These are phyloP conservation scores for Cladosporium cucumerinum DNA, from an alignment of 2,329 filamentous ascomycete species.

Conservation along the genomic window DNA sequence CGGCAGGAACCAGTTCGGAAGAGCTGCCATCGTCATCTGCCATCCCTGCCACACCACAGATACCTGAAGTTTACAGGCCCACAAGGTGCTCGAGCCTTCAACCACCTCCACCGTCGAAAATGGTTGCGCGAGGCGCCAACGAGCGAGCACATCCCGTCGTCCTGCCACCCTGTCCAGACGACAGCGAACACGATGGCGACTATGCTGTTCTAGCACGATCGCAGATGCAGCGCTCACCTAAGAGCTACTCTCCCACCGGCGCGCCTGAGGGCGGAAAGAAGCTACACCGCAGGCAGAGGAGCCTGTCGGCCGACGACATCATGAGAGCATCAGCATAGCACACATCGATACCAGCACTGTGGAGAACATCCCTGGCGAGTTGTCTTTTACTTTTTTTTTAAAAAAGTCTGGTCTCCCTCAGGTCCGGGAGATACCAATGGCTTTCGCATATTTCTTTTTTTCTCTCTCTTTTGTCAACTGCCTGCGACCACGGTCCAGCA, in stretches of 20 bases:
- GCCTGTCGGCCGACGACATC: conserved; percentile 14
- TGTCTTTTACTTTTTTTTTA: neutral
- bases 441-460: neutral
- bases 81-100: conserved; percentile 19
- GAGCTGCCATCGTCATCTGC: neutral
- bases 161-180: conserved; percentile 32
- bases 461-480: neutral
- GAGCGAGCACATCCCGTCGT: conserved; percentile 32
- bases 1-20: neutral
- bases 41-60: conserved; percentile 12
- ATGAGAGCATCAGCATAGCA: neutral
- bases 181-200: conserved; percentile 7
- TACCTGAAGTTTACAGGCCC: conserved; percentile 16
- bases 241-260: conserved; percentile 13
- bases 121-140: conserved; percentile 33
- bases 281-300: conserved; percentile 17
- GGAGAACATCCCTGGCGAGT: neutral
- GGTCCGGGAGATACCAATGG: neutral
- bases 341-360: neutral
- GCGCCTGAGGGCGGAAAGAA: neutral
- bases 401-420: neutral
- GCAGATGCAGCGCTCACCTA: neutral
- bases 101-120: conserved; percentile 23
- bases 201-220: neutral
- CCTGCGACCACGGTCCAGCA: neutral